phyloP scores from a whole-genome alignment of 2,329 filamentous ascomycete species.

The Ophiostoma sp. region DNA sequence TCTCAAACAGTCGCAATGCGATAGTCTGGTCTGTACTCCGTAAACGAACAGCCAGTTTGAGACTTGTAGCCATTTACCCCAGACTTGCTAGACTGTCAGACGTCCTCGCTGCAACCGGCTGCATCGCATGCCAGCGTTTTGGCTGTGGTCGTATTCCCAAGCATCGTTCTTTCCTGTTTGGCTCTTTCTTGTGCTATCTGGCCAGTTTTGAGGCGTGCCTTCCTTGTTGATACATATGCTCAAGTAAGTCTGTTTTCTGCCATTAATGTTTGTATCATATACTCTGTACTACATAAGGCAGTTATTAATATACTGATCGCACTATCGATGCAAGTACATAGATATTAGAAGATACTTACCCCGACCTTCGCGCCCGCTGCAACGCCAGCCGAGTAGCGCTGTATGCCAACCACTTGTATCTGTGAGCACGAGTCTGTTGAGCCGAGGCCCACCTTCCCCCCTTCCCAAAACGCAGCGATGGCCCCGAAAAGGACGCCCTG shows the following conservation, averaged over 20 bases:
- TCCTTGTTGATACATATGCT: no score
- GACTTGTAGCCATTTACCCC: not conserved
- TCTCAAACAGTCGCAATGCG: not conserved
- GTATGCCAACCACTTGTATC: not conserved
- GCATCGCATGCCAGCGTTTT: not conserved
- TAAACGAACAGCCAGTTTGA: not conserved
- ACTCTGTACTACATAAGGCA: no score
- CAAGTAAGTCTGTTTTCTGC: no score
- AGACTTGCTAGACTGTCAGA: not conserved
- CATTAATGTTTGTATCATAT: no score
- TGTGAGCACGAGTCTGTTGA: not conserved
- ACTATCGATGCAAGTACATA: not conserved
- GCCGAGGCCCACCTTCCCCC: constrained; percentile 6
- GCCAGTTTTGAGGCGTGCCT: not conserved
- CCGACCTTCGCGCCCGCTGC: not conserved
- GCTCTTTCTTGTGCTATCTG: not conserved
- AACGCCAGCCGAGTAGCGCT: constrained; percentile 1
- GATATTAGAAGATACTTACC: not conserved
- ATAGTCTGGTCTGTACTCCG: not conserved
- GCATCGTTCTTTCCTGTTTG: not conserved
- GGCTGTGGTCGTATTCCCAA: not conserved
- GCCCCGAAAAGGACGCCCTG: not conserved
- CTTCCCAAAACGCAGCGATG: constrained; percentile 2
- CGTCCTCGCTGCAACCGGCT: not conserved
- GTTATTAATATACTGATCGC: no score